Evolutionary conservation across 305 asterid genomes (phyloP), one percentile per base, ranked within the genome.

Genomic region (Fraxinus sp.): DNA sequence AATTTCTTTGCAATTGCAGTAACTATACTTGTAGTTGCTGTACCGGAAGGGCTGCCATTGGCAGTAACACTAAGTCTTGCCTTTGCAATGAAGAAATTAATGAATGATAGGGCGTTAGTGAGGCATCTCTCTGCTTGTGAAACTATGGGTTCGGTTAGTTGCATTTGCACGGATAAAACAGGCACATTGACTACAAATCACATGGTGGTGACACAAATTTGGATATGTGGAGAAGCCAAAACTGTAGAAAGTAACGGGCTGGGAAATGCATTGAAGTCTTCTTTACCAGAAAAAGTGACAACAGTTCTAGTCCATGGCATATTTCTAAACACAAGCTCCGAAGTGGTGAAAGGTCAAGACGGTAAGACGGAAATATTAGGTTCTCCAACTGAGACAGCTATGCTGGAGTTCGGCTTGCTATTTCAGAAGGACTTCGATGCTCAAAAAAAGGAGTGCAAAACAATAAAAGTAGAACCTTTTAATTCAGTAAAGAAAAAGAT

Each of bases 51-150:
- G 78, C 89, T 94, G 44, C 98, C 98, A 0, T 82, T 94, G 77
- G 98, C 98, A 44, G 98, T 94, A 74, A 93, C 97, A 28, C 80
- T 94, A 57, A 93, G 98, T 68, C 92, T 94, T 49, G 98, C 98
- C 2, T 94, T 94, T 77, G 98, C 98, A 3, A 93, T 94, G 98
- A 91, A 92, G 89, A 93, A 93, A 64, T 79, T 94, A 78, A 94
- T 94, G 98, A 89, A 84, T 8, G 94, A 91, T 76, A 86, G 44
- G 83, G 98, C 98, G 0, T 85, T 94, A 22, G 93, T 93, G 10
- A 84, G 97, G 80, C 94, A 91, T 85, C 92, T 94, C 24, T 90
- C 98, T 3, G 94, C 97, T 3, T 94, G 98, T 78, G 98, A 94
- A 87, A 94, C 98, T 0, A 94, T 94, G 98, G 98, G 98, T 16